Conservation (phyloP, 2,329 filamentous ascomycete genomes). For the Aureobasidium sp. region DNA sequence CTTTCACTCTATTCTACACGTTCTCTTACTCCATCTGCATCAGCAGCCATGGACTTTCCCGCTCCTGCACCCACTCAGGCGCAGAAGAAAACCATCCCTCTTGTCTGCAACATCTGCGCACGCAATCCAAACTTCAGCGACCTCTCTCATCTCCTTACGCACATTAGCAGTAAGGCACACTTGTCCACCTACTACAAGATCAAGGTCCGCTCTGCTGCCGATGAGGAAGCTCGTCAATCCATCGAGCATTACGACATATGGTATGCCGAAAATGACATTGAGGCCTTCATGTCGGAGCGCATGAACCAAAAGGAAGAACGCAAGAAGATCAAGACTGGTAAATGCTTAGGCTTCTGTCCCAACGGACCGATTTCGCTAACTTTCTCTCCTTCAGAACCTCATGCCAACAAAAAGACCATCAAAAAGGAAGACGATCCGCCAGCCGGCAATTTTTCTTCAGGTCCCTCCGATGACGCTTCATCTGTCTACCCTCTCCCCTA, state of each 20-base stretch:
- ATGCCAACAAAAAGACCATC: background rate
- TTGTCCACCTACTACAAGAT: constrained; percentile 76
- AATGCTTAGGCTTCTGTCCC: background rate
- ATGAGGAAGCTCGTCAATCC: constrained; percentile 49
- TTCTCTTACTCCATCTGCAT: background rate
- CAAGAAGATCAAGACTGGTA: constrained; percentile 15
- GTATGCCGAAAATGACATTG: constrained; percentile 67
- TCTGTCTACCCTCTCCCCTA: constrained; percentile 4
- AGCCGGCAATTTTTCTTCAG: constrained; percentile 20
- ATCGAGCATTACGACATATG: constrained; percentile 68
- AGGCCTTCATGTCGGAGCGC: constrained; percentile 67
- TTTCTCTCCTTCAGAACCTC: background rate
- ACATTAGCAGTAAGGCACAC: constrained; percentile 89
- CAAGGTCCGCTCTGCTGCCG: constrained; percentile 64
- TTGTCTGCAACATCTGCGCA: constrained; percentile 77
- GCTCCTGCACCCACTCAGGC: background rate
- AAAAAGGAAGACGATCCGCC: constrained; percentile 2
- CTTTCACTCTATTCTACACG: background rate
- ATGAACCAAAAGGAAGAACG: constrained; percentile 61
- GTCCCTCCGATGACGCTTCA: constrained; percentile 20
- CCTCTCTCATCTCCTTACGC: constrained; percentile 83
- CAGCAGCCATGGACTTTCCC: background rate
- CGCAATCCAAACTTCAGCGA: constrained; percentile 78
- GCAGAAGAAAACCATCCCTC: constrained; percentile 37
- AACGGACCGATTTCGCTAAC: background rate